Evolutionary conservation across 2,329 filamentous ascomycete species (phyloP), one percentile per base, ranked within the genome.

Genomic region (Fusarium paranaense): DNA sequence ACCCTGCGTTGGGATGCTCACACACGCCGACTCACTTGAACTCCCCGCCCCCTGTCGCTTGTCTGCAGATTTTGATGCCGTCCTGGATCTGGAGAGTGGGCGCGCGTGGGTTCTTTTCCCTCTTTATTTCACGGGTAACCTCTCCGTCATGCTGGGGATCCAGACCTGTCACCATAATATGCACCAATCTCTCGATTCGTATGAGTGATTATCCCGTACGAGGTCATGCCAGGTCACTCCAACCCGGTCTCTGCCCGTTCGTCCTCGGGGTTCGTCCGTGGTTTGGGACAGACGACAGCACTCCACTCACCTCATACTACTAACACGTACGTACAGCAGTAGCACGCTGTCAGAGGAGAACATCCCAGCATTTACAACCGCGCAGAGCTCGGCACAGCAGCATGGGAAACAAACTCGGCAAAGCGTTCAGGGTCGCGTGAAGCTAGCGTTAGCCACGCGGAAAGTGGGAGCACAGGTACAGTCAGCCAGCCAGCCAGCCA

Each of bases 31-130:
- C 32, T 50, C 30, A 40, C 32, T 64, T 62, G 37, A 73, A 75
- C 72, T 75, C 72, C 72, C 72, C 72, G 69, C 69, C 72, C 72
- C 72, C 66, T 75, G 72, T 73, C 63, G 6, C 35, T 62, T 40
- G 37, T 60, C 65, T 69, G 65, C 69, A 61, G 62, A 58, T 62
- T 71, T 37, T 70, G 47, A 59, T 57, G 25, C 42, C 64, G 32
- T 70, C 25, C 25, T 59, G 27, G 45, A 61, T 62, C 61, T 66
- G 52, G 40, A 62, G 67, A 62, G 70, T 70, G 50, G 62, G 62
- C 27, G 52, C 18, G 32, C 52, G 62, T 64, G 66, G 70, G 59
- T 59, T 71, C 45, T 32, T 37, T 60, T 71, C 54, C 50, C 33
- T 58, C 62, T 71, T 62, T 62, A 74, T 65, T 74, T 71, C 67